Base-by-base conservation (phyloP, 345 rosid genomes). In the Citrus glauca region DNA sequence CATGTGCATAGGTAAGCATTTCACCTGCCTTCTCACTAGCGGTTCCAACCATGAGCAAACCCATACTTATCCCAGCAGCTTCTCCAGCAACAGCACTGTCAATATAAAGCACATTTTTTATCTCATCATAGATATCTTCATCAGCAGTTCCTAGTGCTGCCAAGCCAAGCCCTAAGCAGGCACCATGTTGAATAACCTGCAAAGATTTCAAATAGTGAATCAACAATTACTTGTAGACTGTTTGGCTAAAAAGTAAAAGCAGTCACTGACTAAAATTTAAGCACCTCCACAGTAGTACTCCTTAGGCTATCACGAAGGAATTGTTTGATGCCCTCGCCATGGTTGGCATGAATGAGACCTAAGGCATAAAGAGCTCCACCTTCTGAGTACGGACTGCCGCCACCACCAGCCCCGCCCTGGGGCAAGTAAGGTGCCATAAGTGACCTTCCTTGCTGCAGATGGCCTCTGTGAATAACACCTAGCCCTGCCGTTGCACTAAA, bases 51-150 rank as follows among this genome's bases (percentile, higher is more conserved):
- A 97, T 90, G 25, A 97, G 91, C 79, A 97, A 83, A 71, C 99
- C 99, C 98, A 97, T 97, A 82, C 98, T 89, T 76, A 97, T 90
- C 57, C 99, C 99, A 78, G 98, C 99, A 87, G 99, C 99, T 87
- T 97, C 99, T 78, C 99, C 98, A 60, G 98, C 98, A 80, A 97
- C 98, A 28, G 98, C 98, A 85, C 97, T 93, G 84, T 97, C 99
- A 53, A 93, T 87, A 35, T 97, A 94, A 55, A 97, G 90, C 73
- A 85, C 94, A 82, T 83, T 94, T 88, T 93, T 93, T 45, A 94
- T 85, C 80, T 97, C 98, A 79, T 97, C 98, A 80, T 89, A 97
- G 69, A 91, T 90, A 14, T 97, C 98, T 83, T 94, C 98, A 63
- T 97, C 98, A 38, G 99, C 99, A 55, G 99, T 97, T 84, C 99